These are phyloP conservation scores for Aspergillus taichungensis DNA, from an alignment of 495 filamentous ascomycete species.

Conservation along the genomic window DNA sequence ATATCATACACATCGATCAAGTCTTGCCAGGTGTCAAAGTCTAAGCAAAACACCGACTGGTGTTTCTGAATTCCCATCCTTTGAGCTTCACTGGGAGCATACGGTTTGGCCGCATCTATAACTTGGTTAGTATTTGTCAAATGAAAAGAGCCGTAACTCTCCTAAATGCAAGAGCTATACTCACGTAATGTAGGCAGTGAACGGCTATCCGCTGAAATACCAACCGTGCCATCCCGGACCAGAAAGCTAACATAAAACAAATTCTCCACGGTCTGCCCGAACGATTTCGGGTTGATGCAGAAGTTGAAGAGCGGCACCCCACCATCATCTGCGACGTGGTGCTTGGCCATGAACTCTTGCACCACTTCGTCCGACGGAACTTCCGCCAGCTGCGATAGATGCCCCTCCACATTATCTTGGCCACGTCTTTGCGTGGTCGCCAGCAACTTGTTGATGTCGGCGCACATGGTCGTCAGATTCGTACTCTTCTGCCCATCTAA, in stretches of 20 bases:
- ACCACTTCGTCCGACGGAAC: slow-evolving; percentile 26
- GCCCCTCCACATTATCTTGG: slow-evolving; percentile 23
- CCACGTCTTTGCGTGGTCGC: slow-evolving; percentile 24
- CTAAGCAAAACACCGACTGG: slow-evolving; percentile 77
- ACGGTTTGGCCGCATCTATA: slow-evolving; percentile 30
- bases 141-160: neutral
- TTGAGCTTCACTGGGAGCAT: slow-evolving; percentile 36
- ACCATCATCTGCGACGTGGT: slow-evolving; percentile 51
- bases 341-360: slow-evolving; percentile 39
- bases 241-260: slow-evolving; percentile 95
- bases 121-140: slow-evolving; percentile 15
- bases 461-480: slow-evolving; percentile 62
- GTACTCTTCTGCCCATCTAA: slow-evolving; percentile 63
- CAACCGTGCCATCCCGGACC: slow-evolving; percentile 73
- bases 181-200: slow-evolving; percentile 66
- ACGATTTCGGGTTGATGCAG: slow-evolving; percentile 78
- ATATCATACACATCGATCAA: slow-evolving; percentile 68
- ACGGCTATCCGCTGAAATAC: slow-evolving; percentile 53
- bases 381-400: slow-evolving; percentile 21
- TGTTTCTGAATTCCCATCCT: slow-evolving; percentile 51
- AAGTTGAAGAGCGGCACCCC: slow-evolving; percentile 73
- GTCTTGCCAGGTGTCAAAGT: slow-evolving; percentile 72
- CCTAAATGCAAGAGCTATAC: slow-evolving; percentile 15
- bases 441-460: slow-evolving; percentile 49
- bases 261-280: slow-evolving; percentile 95